phyloP scores from a whole-genome alignment of 176 grass and related monocot species.

The Alloteropsis semialata region DNA sequence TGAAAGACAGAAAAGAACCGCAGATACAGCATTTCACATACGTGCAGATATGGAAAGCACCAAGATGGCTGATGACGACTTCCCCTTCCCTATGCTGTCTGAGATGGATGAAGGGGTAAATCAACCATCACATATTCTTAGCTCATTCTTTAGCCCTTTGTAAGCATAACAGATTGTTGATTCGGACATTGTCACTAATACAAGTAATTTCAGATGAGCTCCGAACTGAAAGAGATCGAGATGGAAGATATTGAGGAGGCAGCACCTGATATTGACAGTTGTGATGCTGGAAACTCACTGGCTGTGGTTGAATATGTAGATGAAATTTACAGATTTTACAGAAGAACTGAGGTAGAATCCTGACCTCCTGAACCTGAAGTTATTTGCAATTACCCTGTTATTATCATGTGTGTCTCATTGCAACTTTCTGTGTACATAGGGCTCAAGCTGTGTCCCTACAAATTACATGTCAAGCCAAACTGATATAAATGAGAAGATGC shows the following conservation, averaged over 20 bases:
- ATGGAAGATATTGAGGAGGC: constrained; percentile 80
- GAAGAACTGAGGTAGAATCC: constrained; percentile 58
- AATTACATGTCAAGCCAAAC: constrained; percentile 72
- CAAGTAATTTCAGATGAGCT: constrained; percentile 46
- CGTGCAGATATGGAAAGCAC: constrained; percentile 45
- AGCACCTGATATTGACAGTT: constrained; percentile 71
- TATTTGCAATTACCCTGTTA: not conserved
- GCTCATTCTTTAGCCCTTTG: not conserved
- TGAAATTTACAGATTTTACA: constrained; percentile 74
- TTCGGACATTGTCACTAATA: constrained; percentile 1
- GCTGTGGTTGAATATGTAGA: constrained; percentile 85
- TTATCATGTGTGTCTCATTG: not conserved
- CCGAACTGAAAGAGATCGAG: constrained; percentile 67
- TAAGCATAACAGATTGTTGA: not conserved
- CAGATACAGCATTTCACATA: constrained; percentile 31
- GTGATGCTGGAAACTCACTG: constrained; percentile 64
- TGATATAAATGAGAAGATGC: constrained; percentile 93
- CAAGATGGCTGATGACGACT: constrained; percentile 37
- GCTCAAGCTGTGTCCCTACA: constrained; percentile 58
- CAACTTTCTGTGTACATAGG: constrained; percentile 33
- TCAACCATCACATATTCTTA: not conserved
- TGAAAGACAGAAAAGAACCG: constrained; percentile 58
- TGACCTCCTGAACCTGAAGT: not conserved
- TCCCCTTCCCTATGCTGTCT: constrained; percentile 27
- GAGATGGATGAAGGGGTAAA: constrained; percentile 64